Evolutionary conservation across 2,329 filamentous ascomycete genomes (phyloP).

Genomic region (Monosporascus sp.): DNA sequence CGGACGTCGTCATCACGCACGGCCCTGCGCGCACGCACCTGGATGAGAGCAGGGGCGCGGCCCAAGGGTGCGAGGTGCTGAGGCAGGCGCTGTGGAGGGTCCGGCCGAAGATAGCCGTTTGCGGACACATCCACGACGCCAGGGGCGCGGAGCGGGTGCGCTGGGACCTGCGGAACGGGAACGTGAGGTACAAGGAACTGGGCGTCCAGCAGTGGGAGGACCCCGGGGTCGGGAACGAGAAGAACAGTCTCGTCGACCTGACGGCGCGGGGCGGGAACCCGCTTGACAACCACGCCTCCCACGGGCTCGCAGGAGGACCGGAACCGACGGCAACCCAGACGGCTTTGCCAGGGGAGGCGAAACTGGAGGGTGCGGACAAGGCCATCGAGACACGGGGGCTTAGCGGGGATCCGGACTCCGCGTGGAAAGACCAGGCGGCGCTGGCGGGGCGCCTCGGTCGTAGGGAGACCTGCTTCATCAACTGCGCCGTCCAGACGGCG

Average conservation of each 20-base stretch:
- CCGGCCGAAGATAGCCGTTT: conserved; percentile 60
- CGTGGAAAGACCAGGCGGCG: conserved; percentile 35
- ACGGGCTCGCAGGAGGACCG: background rate
- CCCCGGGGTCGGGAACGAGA: conserved; percentile 48
- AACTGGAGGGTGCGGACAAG: conserved; percentile 11
- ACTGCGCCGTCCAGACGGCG: conserved; percentile 69
- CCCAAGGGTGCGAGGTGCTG: conserved; percentile 57
- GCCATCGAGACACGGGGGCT: conserved; percentile 32
- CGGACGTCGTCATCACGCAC: conserved; percentile 67
- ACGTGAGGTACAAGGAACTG: conserved; percentile 40
- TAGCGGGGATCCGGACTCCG: conserved; percentile 35
- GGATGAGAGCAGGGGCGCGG: conserved; percentile 41
- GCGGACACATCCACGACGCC: conserved; percentile 67
- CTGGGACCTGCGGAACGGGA: conserved; percentile 47
- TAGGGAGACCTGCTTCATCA: conserved; percentile 71
- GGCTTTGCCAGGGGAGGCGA: background rate
- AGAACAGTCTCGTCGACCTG: conserved; percentile 59
- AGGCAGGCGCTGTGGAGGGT: conserved; percentile 52
- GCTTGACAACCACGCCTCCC: conserved; percentile 43
- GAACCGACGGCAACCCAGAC: background rate
- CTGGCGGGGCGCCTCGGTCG: conserved; percentile 40
- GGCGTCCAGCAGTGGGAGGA: conserved; percentile 50
- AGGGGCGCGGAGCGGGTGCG: conserved; percentile 57
- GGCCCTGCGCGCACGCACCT: conserved; percentile 58
- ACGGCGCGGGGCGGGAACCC: conserved; percentile 38